Evolutionary conservation across 2,329 filamentous ascomycete species (phyloP).

Genomic region (Fusarium sp.): DNA sequence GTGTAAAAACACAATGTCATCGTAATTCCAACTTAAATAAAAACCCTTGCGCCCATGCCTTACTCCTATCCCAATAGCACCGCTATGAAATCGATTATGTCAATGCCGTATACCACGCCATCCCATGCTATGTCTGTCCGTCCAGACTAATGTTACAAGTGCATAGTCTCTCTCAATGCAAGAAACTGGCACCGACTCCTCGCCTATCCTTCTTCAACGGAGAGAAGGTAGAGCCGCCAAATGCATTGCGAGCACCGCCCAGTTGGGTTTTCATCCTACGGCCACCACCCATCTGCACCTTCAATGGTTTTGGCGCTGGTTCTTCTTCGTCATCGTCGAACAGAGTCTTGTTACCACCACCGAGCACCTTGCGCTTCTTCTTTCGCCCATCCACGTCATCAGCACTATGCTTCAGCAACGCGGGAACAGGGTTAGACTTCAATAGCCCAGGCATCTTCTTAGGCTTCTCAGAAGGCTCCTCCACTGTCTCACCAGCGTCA

Average conservation of each 20-base stretch:
- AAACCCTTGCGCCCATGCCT: constrained; percentile 19
- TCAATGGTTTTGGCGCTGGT: constrained; percentile 49
- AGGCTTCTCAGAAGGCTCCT: constrained; percentile 29
- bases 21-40: not conserved
- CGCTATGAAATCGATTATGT: not conserved
- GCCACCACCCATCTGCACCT: constrained; percentile 47
- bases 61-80: not conserved
- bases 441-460: constrained; percentile 23
- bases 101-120: constrained; percentile 28
- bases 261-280: constrained; percentile 53
- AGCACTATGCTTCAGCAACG: constrained; percentile 16
- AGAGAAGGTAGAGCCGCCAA: constrained; percentile 70
- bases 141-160: not conserved
- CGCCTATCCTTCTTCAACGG: constrained; percentile 78
- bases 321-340: constrained; percentile 76
- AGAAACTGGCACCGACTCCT: constrained; percentile 70
- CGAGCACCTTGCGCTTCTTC: constrained; percentile 80
- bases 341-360: constrained; percentile 70
- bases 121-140: constrained; percentile 22
- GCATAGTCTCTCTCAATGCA: constrained; percentile 52
- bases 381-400: constrained; percentile 61
- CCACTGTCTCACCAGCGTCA: constrained; percentile 48
- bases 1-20: not conserved
- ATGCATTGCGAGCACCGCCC: constrained; percentile 58
- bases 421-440: constrained; percentile 27